These are phyloP conservation scores for Stachybotrys elegans DNA, from an alignment of 2,329 filamentous ascomycete genomes.

Conservation along the genomic window DNA sequence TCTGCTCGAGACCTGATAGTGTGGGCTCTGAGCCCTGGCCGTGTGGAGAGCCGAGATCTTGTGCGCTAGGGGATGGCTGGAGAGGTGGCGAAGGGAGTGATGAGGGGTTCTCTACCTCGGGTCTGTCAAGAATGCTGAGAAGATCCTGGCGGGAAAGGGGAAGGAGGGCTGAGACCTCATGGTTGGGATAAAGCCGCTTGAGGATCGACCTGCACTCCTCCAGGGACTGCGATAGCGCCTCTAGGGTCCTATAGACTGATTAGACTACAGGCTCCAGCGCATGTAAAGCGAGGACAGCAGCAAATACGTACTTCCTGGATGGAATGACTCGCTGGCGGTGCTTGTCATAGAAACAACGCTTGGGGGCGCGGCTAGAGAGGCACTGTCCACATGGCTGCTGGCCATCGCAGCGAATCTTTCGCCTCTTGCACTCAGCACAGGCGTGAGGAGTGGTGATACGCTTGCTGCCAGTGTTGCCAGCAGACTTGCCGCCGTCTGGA, in stretches of 20 bases:
- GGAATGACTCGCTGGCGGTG: conserved; percentile 72
- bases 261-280: background rate
- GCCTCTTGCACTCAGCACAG: conserved; percentile 71
- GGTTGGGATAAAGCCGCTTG: conserved; percentile 56
- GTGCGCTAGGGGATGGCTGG: conserved; percentile 41
- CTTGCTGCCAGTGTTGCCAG: conserved; percentile 33
- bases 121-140: conserved; percentile 49
- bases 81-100: conserved; percentile 50
- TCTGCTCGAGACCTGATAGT: conserved; percentile 57
- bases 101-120: conserved; percentile 32
- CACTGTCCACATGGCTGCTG: conserved; percentile 79
- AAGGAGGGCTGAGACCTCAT: conserved; percentile 45
- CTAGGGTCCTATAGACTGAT: conserved; percentile 42
- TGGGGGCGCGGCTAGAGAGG: conserved; percentile 73
- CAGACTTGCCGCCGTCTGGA: conserved; percentile 29
- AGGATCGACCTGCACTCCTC: conserved; percentile 62
- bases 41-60: conserved; percentile 42
- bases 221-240: conserved; percentile 58
- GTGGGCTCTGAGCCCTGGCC: conserved; percentile 34
- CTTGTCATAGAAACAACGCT: conserved; percentile 76
- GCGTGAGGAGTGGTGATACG: conserved; percentile 57
- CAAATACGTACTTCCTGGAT: conserved; percentile 62
- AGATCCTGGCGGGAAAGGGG: conserved; percentile 56
- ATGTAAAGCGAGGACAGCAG: background rate
- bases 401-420: conserved; percentile 82